These are phyloP conservation scores for Malassezia yamatoensis DNA, from an alignment of 1,284 basidiomycete species.

Conservation along the genomic window DNA sequence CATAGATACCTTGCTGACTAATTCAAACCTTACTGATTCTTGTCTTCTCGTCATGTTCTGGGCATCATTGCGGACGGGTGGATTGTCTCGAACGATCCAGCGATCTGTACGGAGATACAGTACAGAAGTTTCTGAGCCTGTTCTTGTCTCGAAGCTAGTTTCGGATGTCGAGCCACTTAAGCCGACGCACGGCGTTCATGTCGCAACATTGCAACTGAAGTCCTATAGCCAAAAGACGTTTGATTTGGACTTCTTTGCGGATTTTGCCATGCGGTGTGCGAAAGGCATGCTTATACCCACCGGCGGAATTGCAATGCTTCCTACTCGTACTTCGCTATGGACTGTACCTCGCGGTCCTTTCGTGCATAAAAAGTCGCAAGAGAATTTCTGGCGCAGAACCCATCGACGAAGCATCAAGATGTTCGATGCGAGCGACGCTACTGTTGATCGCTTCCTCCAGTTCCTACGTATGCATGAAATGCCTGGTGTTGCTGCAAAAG, in stretches of 20 bases:
- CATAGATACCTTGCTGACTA: constrained; percentile 6
- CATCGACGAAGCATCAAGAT: constrained; percentile 80
- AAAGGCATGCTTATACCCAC: constrained; percentile 71
- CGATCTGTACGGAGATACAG: background rate
- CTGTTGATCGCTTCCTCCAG: constrained; percentile 69
- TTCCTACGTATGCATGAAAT: constrained; percentile 70
- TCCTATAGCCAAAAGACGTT: constrained; percentile 54
- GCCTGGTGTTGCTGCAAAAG: constrained; percentile 75
- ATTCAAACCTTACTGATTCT: background rate
- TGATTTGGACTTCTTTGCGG: constrained; percentile 66
- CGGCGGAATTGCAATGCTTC: constrained; percentile 61
- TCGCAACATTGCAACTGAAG: constrained; percentile 72
- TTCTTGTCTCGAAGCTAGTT: background rate
- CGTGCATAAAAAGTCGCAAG: constrained; percentile 85
- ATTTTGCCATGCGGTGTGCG: constrained; percentile 76
- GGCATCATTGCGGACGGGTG: background rate
- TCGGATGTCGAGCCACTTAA: background rate
- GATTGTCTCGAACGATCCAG: background rate
- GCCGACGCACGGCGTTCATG: constrained; percentile 62
- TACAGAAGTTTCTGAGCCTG: background rate
- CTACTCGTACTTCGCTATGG: constrained; percentile 69
- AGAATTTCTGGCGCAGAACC: constrained; percentile 81
- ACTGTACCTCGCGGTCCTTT: constrained; percentile 81
- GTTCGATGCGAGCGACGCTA: constrained; percentile 71
- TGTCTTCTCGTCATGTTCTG: constrained; percentile 3